These are phyloP conservation scores for Chondrus crispus DNA, from an alignment of 23 red algal genomes.

Conservation along the genomic window DNA sequence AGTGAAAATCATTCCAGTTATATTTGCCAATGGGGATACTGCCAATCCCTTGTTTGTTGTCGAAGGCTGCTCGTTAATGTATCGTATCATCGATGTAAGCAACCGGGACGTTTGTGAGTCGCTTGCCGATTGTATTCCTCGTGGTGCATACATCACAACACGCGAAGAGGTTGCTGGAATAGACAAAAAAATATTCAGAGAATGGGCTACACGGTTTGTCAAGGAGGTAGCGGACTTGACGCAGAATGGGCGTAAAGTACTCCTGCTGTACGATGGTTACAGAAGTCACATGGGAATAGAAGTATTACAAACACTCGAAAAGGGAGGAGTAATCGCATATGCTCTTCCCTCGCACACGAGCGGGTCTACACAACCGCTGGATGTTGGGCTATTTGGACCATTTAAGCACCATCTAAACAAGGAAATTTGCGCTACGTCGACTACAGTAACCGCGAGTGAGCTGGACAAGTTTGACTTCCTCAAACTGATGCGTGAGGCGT, in stretches of 20 bases:
- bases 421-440: too few relatives aligned
- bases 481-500: background rate
- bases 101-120: background rate
- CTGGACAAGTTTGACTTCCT: background rate
- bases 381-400: background rate
- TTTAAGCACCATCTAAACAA: background rate
- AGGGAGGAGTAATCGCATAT: background rate
- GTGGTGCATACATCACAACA: background rate
- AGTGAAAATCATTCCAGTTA: background rate
- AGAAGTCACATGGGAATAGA: background rate
- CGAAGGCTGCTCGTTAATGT: background rate
- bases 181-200: background rate
- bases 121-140: background rate
- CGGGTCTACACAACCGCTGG: background rate
- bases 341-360: background rate
- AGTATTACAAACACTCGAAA: background rate
- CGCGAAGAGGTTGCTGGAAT: background rate
- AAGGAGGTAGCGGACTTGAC: background rate
- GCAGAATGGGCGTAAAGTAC: background rate
- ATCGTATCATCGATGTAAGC: background rate
- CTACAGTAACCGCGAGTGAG: too few relatives aligned
- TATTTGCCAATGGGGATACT: background rate
- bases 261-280: constrained; percentile 9
- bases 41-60: background rate
- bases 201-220: background rate